Base-by-base conservation (phyloP, 805 yeast species). In the Dipodascus albidus region DNA sequence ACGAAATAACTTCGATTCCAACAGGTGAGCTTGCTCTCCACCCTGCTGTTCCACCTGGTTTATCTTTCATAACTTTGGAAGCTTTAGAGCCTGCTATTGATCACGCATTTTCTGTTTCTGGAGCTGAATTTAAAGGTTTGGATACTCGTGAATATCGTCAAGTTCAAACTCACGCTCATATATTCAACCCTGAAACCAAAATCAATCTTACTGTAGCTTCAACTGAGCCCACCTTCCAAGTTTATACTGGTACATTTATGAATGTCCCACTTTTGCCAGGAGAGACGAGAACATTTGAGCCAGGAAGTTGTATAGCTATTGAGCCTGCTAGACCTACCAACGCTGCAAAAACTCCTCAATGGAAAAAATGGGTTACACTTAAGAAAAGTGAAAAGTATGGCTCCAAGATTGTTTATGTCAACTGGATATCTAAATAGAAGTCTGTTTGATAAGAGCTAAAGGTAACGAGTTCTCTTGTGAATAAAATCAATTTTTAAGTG, bases 191-290 rank as follows among this genome's bases (percentile, higher is more conserved):
- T 15, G 67, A 67, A 21, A 67, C 81, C 2, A 64, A 68, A 4
- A 60, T 75, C 50, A 67, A 69, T 49, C 61, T 82, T 42, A 64
- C 65, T 20, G 75, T 77, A 6, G 61, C 64, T 17, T 71, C 85
- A 4, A 82, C 87, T 2, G 88, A 82, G 55, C 88, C 87, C 3
- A 69, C 80, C 1, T 80, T 78, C 70, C 86, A 81, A 64, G 69
- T 82, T 44, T 82, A 82, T 66, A 80, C 86, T 27, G 85, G 85
- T 21, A 81, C 77, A 59, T 69, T 70, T 52, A 71, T 76, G 48
- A 59, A 70, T 52, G 71, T 72, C 35, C 66, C 68, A 20, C 72
- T 62, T 19, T 49, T 59, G 11, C 55, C 41, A 2, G 70, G 64
- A 20, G 58, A 60, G 55, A 31, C 59, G n/a, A 64, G 64, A 57